These are phyloP conservation scores for Rhodotorula glutinis DNA, from an alignment of 1,284 basidiomycete species.

Conservation along the genomic window DNA sequence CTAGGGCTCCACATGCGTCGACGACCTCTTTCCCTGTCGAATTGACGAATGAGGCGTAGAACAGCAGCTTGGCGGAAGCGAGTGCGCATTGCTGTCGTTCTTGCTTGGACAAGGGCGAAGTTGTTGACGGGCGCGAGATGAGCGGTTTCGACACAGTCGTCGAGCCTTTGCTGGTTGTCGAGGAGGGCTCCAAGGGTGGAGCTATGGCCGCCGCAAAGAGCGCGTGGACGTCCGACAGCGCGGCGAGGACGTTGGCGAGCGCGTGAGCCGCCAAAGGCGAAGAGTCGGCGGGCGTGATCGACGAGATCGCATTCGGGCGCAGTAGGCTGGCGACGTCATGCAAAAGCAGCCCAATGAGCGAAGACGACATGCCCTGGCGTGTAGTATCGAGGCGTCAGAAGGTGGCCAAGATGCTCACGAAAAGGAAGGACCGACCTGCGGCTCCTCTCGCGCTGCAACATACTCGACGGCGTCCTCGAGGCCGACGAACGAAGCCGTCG, in stretches of 20 bases:
- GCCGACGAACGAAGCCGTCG: conserved; percentile 7
- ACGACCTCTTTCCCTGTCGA: conserved; percentile 1
- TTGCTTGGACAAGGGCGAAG: not conserved
- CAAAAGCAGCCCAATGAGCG: conserved; percentile 21
- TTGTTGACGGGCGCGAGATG: conserved; percentile 7
- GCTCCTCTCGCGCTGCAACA: conserved; percentile 19
- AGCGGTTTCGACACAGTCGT: conserved; percentile 3
- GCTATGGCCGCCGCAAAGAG: conserved; percentile 15
- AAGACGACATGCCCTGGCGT: conserved; percentile 9
- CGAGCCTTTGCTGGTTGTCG: not conserved
- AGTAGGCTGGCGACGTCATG: conserved; percentile 19
- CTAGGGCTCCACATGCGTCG: not conserved
- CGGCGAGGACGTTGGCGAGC: not conserved
- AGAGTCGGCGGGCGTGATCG: not conserved
- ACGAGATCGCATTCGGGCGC: conserved; percentile 10
- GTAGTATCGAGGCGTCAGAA: not conserved
- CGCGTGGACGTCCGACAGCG: conserved; percentile 21
- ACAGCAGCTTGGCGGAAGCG: conserved; percentile 22
- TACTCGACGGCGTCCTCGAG: conserved; percentile 21
- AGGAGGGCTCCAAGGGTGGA: not conserved
- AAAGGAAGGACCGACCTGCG: conserved; percentile 5
- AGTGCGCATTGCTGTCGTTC: conserved; percentile 13
- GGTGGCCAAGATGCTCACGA: too few species aligned
- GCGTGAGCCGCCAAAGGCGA: conserved; percentile 14
- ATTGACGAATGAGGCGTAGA: conserved; percentile 19